Evolutionary conservation across 805 yeast species (phyloP).

Genomic region (Zygosaccharomyces rouxii): DNA sequence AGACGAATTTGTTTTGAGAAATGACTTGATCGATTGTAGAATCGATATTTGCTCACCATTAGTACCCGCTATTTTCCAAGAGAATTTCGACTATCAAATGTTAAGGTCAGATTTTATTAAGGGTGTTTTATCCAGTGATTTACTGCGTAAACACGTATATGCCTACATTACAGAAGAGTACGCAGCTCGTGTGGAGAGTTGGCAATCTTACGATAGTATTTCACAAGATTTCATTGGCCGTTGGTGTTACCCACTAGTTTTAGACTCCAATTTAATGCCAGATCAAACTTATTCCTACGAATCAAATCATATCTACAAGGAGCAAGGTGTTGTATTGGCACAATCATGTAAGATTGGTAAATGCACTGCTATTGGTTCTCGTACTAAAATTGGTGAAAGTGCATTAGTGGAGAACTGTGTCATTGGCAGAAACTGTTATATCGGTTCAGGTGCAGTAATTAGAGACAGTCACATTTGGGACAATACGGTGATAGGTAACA

Average conservation of each 20-base stretch:
- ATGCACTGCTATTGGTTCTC: conserved; percentile 77
- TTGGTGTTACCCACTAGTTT: conserved; percentile 88
- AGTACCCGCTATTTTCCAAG: conserved; percentile 93
- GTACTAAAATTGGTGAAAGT: conserved; percentile 72
- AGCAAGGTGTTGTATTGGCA: conserved; percentile 80
- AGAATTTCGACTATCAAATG: conserved; percentile 89
- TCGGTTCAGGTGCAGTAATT: conserved; percentile 72
- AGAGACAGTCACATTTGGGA: conserved; percentile 86
- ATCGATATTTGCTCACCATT: conserved; percentile 93
- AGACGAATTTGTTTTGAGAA: conserved; percentile 73
- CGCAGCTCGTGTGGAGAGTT: conserved; percentile 93
- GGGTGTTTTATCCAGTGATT: conserved; percentile 86
- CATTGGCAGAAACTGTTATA: conserved; percentile 79
- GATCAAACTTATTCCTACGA: conserved; percentile 76
- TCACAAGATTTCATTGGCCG: conserved; percentile 86
- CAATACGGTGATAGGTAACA: conserved; percentile 66
- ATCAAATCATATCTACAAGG: conserved; percentile 83
- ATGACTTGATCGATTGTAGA: conserved; percentile 93
- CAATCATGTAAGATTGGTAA: conserved; percentile 85
- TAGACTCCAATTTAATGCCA: conserved; percentile 72
- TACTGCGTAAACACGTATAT: conserved; percentile 84
- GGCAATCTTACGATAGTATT: conserved; percentile 89
- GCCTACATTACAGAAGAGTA: conserved; percentile 80
- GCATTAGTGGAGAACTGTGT: conserved; percentile 63
- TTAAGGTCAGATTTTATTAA: conserved; percentile 82